Conservation (phyloP, 345 rosid species). For the Mercurialis annua region DNA sequence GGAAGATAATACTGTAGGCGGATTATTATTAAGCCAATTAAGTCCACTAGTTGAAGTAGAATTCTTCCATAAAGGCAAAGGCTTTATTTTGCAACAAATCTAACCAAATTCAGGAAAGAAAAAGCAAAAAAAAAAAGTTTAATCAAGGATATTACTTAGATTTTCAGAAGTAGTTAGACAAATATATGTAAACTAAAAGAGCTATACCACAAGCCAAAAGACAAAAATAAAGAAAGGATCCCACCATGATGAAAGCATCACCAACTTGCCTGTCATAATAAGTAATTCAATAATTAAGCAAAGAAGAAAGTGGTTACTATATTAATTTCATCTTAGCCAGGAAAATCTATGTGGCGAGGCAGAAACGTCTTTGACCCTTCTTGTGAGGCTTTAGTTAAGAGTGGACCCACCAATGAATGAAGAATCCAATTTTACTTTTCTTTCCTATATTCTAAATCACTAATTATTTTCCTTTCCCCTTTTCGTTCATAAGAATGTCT, state of each 20-base stretch:
- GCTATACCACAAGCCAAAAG: neutral
- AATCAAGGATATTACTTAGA: neutral
- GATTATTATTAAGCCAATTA: neutral
- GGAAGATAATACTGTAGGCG: neutral
- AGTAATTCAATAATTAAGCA: neutral
- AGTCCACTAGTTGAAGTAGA: neutral
- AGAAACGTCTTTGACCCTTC: constrained; percentile 18
- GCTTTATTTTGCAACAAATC: neutral
- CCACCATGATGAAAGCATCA: neutral
- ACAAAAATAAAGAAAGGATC: neutral
- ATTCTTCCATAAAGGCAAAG: neutral
- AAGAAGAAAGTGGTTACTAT: neutral
- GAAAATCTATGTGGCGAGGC: constrained; percentile 16
- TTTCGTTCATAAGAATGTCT: neutral
- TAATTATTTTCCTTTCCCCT: neutral
- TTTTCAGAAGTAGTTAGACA: constrained; percentile 8
- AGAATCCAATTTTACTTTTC: constrained; percentile 5
- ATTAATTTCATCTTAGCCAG: neutral
- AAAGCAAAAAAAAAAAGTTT: neutral
- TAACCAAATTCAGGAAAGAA: neutral
- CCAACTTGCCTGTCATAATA: constrained; percentile 3
- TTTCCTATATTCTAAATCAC: neutral
- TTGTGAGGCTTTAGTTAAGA: constrained; percentile 2
- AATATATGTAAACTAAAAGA: constrained; percentile 10
- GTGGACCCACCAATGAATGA: constrained; percentile 23